Evolutionary conservation across 2,329 filamentous ascomycete species (phyloP).

Genomic region (Zarea fungicola): DNA sequence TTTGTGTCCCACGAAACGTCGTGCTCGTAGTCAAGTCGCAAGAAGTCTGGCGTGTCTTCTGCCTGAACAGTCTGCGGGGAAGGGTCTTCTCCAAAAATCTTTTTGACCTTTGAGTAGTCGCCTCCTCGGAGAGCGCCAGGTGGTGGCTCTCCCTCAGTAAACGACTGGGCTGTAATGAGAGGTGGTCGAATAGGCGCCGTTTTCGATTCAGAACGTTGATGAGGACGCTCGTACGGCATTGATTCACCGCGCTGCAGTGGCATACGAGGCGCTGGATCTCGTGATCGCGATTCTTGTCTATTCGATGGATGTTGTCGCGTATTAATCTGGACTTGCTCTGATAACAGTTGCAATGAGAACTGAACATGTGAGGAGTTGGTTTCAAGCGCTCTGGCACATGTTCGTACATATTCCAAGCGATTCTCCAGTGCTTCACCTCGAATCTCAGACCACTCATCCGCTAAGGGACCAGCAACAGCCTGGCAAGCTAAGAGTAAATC

Average conservation of each 20-base stretch:
- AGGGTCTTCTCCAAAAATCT: slow-evolving; percentile 61
- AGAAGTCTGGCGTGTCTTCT: slow-evolving; percentile 77
- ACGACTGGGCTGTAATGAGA: slow-evolving; percentile 55
- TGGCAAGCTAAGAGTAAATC: slow-evolving; percentile 86
- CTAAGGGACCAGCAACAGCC: slow-evolving; percentile 81
- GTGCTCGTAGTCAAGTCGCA: slow-evolving; percentile 80
- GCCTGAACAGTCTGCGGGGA: slow-evolving; percentile 43
- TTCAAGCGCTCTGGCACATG: slow-evolving; percentile 74
- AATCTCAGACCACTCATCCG: slow-evolving; percentile 94
- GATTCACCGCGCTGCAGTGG: slow-evolving; percentile 53
- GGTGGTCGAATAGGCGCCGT: slow-evolving; percentile 39
- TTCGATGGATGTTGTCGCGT: slow-evolving; percentile 40
- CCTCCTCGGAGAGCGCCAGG: slow-evolving; percentile 52
- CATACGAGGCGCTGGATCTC: slow-evolving; percentile 43
- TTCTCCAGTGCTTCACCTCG: slow-evolving; percentile 85
- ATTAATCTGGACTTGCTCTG: slow-evolving; percentile 67
- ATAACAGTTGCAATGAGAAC: slow-evolving; percentile 80
- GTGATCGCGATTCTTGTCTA: slow-evolving; percentile 33
- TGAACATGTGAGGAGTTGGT: slow-evolving; percentile 82
- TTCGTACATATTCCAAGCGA: slow-evolving; percentile 72
- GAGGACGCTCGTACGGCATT: slow-evolving; percentile 49
- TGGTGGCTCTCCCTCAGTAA: slow-evolving; percentile 53
- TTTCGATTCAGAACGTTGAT: slow-evolving; percentile 54
- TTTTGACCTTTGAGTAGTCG: slow-evolving; percentile 59
- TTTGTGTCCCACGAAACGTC: slow-evolving; percentile 91